Evolutionary conservation across 768 basidiomycete genomes (phyloP), one percentile per base, ranked within the genome.

Genomic region (Asterophora parasitica): DNA sequence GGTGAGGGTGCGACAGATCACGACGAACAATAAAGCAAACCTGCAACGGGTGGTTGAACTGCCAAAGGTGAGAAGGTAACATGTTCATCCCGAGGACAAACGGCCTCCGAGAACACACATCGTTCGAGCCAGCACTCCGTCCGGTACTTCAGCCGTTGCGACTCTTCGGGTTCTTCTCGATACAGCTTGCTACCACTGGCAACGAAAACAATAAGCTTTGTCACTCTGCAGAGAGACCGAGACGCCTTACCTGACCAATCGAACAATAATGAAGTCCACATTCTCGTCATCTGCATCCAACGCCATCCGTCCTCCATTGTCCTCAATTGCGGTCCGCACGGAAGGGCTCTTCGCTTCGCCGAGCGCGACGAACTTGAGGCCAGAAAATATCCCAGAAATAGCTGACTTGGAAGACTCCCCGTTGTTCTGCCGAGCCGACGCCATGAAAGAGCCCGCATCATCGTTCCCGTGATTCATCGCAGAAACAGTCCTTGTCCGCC

Each of bases 111-210:
- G 45, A 79, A 84, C 11, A 92, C 76, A 57, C 89, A 95, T 36
- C 78, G 78, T 63, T 97, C 93, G 1, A 97, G 72, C 93, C 93
- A 97, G 61, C 90, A 94, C 63, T 96, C 93, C 0, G 93, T 95
- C 36, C 92, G 79, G 58, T 82, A 90, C 55, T 81, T 83, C 3
- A 55, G 46, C 38, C 77, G 73, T 52, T 72, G 57, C 0, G 30
- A 9, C 6, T 68, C 64, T 44, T 82, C 79, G 4, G 63, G 59
- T 59, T 88, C 86, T 27, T 76, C 73, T 2, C 64, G 67, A 54
- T 74, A 88, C n/a, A 87, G 53, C 52, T 79, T 80, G 55, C 83
- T 87, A 20, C 86, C 88, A 57, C 88, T 90, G 31, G 30, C 37
- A 42, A n/a, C 28, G 33, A 5, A 42, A 40, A n/a, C 23, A 7